Evolutionary conservation across 139 green algal species (phyloP).

Genomic region (Coccomyxa sp.): DNA sequence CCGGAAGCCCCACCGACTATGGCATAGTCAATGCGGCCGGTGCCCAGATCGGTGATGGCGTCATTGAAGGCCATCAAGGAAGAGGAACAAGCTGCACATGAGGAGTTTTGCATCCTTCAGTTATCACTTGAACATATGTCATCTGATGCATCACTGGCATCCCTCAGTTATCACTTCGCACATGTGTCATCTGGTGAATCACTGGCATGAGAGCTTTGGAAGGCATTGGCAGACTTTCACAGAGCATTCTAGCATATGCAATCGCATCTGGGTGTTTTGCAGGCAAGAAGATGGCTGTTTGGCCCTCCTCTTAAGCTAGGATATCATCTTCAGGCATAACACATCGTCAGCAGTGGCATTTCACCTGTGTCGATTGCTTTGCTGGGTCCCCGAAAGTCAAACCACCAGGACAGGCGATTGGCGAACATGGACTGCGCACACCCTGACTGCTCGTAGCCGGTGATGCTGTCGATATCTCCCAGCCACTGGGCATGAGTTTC

Average conservation of each 20-base stretch:
- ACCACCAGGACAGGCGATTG: constrained; percentile 6
- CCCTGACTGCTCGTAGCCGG: constrained; percentile 3
- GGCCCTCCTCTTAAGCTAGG: too few species aligned
- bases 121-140: too few species aligned
- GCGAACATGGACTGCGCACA: constrained; percentile 1
- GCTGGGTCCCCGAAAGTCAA: neutral
- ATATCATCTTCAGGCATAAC: too few species aligned
- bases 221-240: too few species aligned
- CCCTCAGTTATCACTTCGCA: too few species aligned
- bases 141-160: too few species aligned
- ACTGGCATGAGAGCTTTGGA: too few species aligned
- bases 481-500: neutral
- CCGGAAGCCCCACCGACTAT: neutral
- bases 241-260: too few species aligned
- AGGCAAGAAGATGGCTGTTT: too few species aligned
- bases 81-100: neutral
- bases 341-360: too few species aligned
- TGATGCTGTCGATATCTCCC: neutral
- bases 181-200: too few species aligned
- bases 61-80: constrained; percentile 1
- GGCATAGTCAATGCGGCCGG: neutral
- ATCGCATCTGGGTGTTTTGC: too few species aligned
- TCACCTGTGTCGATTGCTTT: constrained; percentile 2
- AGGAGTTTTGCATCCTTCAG: neutral
- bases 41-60: neutral